A percentile compares a stretch with the other conserved stretches of the same genome.
phyloP scores from a whole-genome alignment of 495 filamentous ascomycete species.

The Tuber umbilicatum region DNA sequence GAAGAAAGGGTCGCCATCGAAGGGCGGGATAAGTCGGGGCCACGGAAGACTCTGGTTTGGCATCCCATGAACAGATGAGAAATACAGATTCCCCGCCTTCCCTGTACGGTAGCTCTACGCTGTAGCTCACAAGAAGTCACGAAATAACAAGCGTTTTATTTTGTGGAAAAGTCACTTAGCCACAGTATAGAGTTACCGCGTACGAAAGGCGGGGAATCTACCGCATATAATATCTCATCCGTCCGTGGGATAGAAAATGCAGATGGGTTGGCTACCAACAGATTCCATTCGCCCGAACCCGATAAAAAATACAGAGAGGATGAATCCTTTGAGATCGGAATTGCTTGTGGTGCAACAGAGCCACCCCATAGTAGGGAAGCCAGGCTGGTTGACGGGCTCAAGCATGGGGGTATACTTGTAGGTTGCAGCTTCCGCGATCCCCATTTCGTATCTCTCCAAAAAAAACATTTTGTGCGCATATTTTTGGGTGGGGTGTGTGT shows the following conservation, averaged over 20 bases:
- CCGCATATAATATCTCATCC: no score
- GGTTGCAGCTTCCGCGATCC: conserved; percentile 19
- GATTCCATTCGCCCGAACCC: neutral
- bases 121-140: no score
- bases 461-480: conserved; percentile 3
- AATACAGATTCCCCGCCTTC: no score
- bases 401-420: conserved; percentile 16
- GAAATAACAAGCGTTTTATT: no score
- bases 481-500: conserved; percentile 8
- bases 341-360: neutral
- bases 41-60: neutral
- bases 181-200: no score
- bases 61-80: no score
- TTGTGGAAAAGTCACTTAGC: no score
- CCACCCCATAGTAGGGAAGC: conserved; percentile 19
- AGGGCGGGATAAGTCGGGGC: neutral
- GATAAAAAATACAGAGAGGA: neutral
- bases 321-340: neutral
- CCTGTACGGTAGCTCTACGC: no score
- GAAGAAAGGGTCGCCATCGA: neutral
- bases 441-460: conserved; percentile 11
- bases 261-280: neutral
- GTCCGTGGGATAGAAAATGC: neutral
- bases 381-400: conserved; percentile 14
- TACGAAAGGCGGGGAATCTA: no score